Percentiles rank a stretch among this genome's conserved stretches.
phyloP scores from a whole-genome alignment of 805 yeast species.

The Nadsonia fulvescens region DNA sequence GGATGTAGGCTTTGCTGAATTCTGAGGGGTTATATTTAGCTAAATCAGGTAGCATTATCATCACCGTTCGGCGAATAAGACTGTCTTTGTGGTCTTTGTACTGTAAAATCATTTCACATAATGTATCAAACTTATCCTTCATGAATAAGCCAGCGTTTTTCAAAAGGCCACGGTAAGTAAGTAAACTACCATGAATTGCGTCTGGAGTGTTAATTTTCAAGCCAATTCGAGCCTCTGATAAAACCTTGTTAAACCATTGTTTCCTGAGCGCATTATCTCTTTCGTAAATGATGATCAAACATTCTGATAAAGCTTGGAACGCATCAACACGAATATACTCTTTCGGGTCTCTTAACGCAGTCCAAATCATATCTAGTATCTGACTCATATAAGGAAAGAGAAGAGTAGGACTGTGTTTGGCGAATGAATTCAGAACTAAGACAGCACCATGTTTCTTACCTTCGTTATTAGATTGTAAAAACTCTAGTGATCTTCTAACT shows the following conservation, averaged over 20 bases:
- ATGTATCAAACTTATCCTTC: conserved; percentile 51
- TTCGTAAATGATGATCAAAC: conserved; percentile 61
- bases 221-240: conserved; percentile 49
- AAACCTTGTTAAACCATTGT: conserved; percentile 56
- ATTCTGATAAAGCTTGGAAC: conserved; percentile 59
- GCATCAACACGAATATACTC: conserved; percentile 63
- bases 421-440: conserved; percentile 63
- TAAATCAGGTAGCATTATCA: conserved; percentile 62
- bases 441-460: conserved; percentile 73
- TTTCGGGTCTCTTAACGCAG: conserved; percentile 67
- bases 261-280: conserved; percentile 55
- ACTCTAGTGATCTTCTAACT: conserved; percentile 74
- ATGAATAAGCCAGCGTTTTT: conserved; percentile 55
- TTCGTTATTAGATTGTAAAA: conserved; percentile 81
- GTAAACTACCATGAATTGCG: conserved; percentile 68
- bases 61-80: conserved; percentile 68
- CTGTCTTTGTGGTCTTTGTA: conserved; percentile 64
- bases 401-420: conserved; percentile 72
- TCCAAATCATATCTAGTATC: conserved; percentile 71
- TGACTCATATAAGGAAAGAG: conserved; percentile 62
- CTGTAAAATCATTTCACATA: conserved; percentile 53
- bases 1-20: conserved; percentile 69
- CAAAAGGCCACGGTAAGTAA: conserved; percentile 67
- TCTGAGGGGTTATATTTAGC: conserved; percentile 60
- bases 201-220: conserved; percentile 38